Evolutionary conservation across 352 stramenopile species (phyloP).

Genomic region (Phytophthora agathidicida): DNA sequence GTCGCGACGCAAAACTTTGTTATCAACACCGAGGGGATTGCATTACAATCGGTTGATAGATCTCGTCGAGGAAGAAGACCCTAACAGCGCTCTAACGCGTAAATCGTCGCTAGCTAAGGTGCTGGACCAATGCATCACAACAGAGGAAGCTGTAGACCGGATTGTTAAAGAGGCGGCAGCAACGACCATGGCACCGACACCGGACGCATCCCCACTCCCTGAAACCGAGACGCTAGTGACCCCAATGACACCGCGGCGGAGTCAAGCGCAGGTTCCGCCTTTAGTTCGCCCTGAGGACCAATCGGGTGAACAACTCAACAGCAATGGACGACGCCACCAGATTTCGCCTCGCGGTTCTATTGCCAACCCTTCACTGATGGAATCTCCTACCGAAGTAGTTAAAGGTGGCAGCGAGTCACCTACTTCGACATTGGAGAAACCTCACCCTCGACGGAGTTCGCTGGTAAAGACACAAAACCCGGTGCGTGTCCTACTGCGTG

Average conservation of each 20-base stretch:
- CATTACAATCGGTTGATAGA: conserved; percentile 14
- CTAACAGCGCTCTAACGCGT: conserved; percentile 4
- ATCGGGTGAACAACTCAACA: neutral
- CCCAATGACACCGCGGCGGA: conserved; percentile 7
- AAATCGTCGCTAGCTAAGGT: conserved; percentile 33
- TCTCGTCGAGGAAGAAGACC: neutral
- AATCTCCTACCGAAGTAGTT: neutral
- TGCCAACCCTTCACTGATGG: neutral
- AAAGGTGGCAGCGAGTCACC: neutral
- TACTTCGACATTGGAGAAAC: conserved; percentile 20
- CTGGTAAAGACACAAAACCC: conserved; percentile 48
- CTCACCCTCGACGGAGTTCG: conserved; percentile 12
- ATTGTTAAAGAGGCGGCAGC: neutral
- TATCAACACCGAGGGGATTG: neutral
- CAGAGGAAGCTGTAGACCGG: neutral
- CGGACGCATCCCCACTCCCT: neutral
- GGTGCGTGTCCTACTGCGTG: conserved; percentile 31
- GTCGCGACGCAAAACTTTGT: neutral
- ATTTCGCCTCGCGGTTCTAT: conserved; percentile 3
- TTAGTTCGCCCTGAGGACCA: neutral
- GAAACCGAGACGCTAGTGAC: neutral
- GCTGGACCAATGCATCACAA: conserved; percentile 24
- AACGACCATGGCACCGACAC: neutral
- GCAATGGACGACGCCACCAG: conserved; percentile 3
- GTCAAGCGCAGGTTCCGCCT: conserved; percentile 16